phyloP scores from a whole-genome alignment of 371 early-diverging fungal species.

The Rhizopus microsporus region DNA sequence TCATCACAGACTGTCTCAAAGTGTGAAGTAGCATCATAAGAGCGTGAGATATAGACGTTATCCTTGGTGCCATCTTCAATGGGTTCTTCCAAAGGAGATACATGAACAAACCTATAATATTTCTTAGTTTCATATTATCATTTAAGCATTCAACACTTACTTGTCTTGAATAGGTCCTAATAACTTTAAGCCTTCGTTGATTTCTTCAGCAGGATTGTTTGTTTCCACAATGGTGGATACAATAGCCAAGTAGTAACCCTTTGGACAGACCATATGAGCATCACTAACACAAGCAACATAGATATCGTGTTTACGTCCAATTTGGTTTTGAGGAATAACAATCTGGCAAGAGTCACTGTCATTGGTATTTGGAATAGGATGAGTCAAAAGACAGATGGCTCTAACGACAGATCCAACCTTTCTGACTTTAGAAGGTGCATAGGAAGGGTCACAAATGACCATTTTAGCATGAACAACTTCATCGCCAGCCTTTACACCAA shows the following conservation, averaged over 20 bases:
- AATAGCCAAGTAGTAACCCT: conserved; percentile 88
- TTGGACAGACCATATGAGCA: conserved; percentile 90
- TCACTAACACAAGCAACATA: conserved; percentile 92
- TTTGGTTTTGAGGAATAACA: conserved; percentile 96
- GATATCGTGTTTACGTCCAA: conserved; percentile 90
- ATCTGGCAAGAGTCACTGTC: conserved; percentile 93
- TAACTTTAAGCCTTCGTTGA: conserved; percentile 83
- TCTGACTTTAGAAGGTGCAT: conserved; percentile 77
- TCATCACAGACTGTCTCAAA: conserved; percentile 98
- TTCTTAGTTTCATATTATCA: neutral
- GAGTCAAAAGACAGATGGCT: conserved; percentile 91
- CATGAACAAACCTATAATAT: conserved; percentile 64
- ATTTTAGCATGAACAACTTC: conserved; percentile 80
- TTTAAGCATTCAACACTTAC: conserved; percentile 26
- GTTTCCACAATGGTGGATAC: conserved; percentile 96
- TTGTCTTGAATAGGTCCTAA: conserved; percentile 90
- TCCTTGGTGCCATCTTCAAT: conserved; percentile 79
- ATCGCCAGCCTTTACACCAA: conserved; percentile 87
- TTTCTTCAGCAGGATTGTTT: conserved; percentile 82
- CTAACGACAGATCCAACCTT: conserved; percentile 88
- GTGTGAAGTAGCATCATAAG: conserved; percentile 98
- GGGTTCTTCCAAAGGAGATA: conserved; percentile 88
- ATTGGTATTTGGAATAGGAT: conserved; percentile 93
- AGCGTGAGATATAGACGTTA: conserved; percentile 88
- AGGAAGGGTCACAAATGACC: conserved; percentile 96